Percentiles rank a stretch among this genome's conserved stretches.
Conservation (phyloP, 805 yeast species). For the Kodamaea fukazawae region DNA sequence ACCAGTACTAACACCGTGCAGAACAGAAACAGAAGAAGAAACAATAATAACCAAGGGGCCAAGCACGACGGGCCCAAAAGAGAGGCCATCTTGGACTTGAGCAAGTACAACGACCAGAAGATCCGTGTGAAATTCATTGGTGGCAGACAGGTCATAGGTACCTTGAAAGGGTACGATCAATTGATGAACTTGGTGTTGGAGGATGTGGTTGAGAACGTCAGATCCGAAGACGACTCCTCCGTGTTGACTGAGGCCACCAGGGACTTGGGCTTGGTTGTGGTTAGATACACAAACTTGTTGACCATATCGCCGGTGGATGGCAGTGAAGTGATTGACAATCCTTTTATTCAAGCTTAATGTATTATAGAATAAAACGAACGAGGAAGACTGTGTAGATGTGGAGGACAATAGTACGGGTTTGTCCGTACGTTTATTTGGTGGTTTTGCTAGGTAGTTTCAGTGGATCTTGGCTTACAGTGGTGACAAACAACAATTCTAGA, state of each 20-base stretch:
- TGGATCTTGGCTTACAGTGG: no score
- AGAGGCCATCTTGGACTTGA: slow-evolving; percentile 82
- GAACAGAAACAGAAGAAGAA: slow-evolving; percentile 22
- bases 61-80: slow-evolving; percentile 75
- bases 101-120: slow-evolving; percentile 67
- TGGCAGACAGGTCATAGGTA: slow-evolving; percentile 81
- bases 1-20: neutral
- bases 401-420: no score
- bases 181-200: slow-evolving; percentile 77
- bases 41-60: slow-evolving; percentile 10
- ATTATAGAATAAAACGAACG: slow-evolving; percentile 3
- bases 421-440: no score
- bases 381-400: no score
- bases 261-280: slow-evolving; percentile 72
- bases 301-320: slow-evolving; percentile 76
- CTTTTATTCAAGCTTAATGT: slow-evolving; percentile 39
- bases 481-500: no score
- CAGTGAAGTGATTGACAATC: slow-evolving; percentile 65
- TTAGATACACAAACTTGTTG: slow-evolving; percentile 78
- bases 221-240: slow-evolving; percentile 59
- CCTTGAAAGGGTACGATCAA: slow-evolving; percentile 79
- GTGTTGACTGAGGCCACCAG: slow-evolving; percentile 58
- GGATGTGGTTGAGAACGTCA: slow-evolving; percentile 61
- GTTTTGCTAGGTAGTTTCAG: no score
- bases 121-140: slow-evolving; percentile 80